Evolutionary conservation across 108 stramenopile species (phyloP).

Genomic region (Pseudonitzschia delicatissima): DNA sequence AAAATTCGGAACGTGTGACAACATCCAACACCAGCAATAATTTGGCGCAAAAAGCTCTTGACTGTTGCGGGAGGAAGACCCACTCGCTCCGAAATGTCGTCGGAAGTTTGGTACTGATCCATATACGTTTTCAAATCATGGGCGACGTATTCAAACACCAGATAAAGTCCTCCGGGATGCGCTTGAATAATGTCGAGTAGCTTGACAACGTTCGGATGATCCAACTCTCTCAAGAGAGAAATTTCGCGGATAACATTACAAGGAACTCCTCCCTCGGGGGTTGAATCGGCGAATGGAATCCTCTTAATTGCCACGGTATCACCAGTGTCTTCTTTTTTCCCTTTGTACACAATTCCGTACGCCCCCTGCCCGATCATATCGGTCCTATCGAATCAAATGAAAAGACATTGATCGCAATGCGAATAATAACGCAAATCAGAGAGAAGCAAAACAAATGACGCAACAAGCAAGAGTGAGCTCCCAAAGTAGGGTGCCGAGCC

Average conservation of each 20-base stretch:
- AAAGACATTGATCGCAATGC: background rate
- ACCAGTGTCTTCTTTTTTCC: conserved; percentile 75
- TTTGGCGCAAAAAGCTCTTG: conserved; percentile 73
- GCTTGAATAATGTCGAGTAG: conserved; percentile 80
- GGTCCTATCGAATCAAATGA: conserved; percentile 55
- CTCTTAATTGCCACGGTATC: conserved; percentile 88
- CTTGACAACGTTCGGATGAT: conserved; percentile 81
- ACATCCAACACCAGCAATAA: conserved; percentile 83
- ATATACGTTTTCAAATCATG: conserved; percentile 85
- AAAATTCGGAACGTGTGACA: conserved; percentile 86
- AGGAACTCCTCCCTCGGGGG: conserved; percentile 87
- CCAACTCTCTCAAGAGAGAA: conserved; percentile 76
- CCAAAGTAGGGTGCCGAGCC: background rate
- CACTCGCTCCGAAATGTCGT: conserved; percentile 69
- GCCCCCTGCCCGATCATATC: conserved; percentile 99
- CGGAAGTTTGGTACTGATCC: conserved; percentile 68
- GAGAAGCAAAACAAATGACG: background rate
- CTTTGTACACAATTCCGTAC: conserved; percentile 98
- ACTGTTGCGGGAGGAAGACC: conserved; percentile 68
- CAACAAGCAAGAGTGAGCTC: background rate
- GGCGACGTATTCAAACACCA: conserved; percentile 86
- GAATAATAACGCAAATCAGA: background rate
- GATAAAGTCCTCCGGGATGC: conserved; percentile 72
- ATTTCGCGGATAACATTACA: conserved; percentile 93
- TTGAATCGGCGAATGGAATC: conserved; percentile 81